These are phyloP conservation scores for Phytophthora brassicae DNA, from an alignment of 352 stramenopile genomes.

Conservation along the genomic window DNA sequence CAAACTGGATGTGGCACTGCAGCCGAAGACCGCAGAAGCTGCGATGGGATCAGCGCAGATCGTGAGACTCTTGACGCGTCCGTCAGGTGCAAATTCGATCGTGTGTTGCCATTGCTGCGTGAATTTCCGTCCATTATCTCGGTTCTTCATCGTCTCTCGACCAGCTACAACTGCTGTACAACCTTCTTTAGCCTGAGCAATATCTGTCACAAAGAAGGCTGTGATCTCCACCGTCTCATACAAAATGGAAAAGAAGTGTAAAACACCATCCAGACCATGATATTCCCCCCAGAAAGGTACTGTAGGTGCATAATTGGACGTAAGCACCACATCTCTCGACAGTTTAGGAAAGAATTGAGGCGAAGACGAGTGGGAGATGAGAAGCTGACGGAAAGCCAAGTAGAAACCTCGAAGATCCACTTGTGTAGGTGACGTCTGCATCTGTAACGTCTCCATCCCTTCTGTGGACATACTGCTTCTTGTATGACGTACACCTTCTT, in stretches of 20 bases:
- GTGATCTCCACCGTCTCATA: slow-evolving; percentile 90
- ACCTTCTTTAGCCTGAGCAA: slow-evolving; percentile 82
- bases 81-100: slow-evolving; percentile 86
- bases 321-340: slow-evolving; percentile 80
- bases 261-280: slow-evolving; percentile 82
- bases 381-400: slow-evolving; percentile 83
- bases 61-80: slow-evolving; percentile 85
- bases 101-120: slow-evolving; percentile 91
- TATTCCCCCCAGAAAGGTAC: slow-evolving; percentile 90
- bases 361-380: slow-evolving; percentile 88
- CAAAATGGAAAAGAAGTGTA: slow-evolving; percentile 90
- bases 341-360: slow-evolving; percentile 90
- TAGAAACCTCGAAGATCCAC: slow-evolving; percentile 88
- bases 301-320: slow-evolving; percentile 86
- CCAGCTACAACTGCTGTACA: slow-evolving; percentile 82
- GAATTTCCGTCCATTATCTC: slow-evolving; percentile 86
- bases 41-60: slow-evolving; percentile 84
- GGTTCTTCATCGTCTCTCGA: slow-evolving; percentile 89
- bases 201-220: slow-evolving; percentile 88
- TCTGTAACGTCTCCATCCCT: slow-evolving; percentile 30
- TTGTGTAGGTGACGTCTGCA: slow-evolving; percentile 68
- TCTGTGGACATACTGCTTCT: slow-evolving; percentile 28
- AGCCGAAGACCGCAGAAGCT: slow-evolving; percentile 85
- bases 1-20: slow-evolving; percentile 84
- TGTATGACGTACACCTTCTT: slow-evolving; percentile 43